Base-by-base conservation (phyloP, 208 protist genomes). In the Trypanosoma lewisi region DNA sequence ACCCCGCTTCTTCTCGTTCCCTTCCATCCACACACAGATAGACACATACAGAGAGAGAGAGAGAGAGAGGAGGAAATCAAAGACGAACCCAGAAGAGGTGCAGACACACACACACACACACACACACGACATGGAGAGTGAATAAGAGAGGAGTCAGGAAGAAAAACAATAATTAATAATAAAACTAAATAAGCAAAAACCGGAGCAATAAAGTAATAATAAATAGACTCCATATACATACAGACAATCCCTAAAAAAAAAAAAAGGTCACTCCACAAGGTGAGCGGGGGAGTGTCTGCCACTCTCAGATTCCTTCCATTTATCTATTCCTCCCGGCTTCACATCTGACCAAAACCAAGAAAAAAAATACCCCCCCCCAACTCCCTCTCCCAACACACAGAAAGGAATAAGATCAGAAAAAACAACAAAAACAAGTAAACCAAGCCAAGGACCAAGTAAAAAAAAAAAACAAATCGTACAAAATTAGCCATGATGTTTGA, bases 331-430 rank as follows among this genome's bases (percentile, higher is more conserved):
- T 52, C 47, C n/a, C 41, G 11, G 41, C 41, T 45, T 45, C 41
- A 45, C 41, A 21, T 45, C 16, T 45, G 41, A n/a, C 12, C 19
- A 45, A 51, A 51, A 9, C 6, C 7, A 16, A 49, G 19, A 5
- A 49, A 49, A 49, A 57, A 73, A 77, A 37, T n/a, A n/a, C n/a
- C n/a, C n/a, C n/a, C n/a, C n/a, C n/a, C n/a, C n/a, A n/a, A n/a
- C n/a, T n/a, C n/a, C n/a, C n/a, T n/a, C n/a, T n/a, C n/a, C n/a
- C n/a, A n/a, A 63, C 27, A 23, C 16, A 59, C 47, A 41, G 16
- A 56, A 65, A 63, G 8, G 65, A 31, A 53, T 28, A 50, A 63
- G 52, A 31, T 19, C 37, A 63, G 64, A 56, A 44, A 70, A 51
- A 30, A 19, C 50, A 63, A 63, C 23, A 47, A 25, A 52, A 45